Evolutionary conservation across 768 basidiomycete species (phyloP).

Genomic region (Fibroporia radiculosa): DNA sequence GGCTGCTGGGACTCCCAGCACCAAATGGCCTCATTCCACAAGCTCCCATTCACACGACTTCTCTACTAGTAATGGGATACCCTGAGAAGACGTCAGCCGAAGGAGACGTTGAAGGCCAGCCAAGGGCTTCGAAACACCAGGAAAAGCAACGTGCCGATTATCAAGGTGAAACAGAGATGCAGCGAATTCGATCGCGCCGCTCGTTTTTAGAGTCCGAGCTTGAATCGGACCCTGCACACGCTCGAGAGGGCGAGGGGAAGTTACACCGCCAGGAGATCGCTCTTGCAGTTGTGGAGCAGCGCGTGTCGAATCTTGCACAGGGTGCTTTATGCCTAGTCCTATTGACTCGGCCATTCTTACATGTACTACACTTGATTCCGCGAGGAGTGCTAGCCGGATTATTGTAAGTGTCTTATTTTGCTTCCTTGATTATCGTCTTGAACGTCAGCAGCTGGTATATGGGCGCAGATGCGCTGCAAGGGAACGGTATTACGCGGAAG

Average conservation of each 20-base stretch:
- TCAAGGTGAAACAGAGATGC: background rate
- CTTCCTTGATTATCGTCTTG: background rate
- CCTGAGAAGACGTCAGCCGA: constrained; percentile 29
- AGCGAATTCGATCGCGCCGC: constrained; percentile 1
- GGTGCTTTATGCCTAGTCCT: constrained; percentile 73
- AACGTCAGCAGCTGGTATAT: constrained; percentile 68
- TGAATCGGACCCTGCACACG: constrained; percentile 20
- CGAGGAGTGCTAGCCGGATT: constrained; percentile 78
- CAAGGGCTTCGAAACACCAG: background rate
- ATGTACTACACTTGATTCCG: constrained; percentile 72
- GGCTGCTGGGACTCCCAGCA: constrained; percentile 78
- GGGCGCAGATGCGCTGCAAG: constrained; percentile 75
- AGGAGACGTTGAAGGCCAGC: constrained; percentile 30
- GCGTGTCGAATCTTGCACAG: constrained; percentile 87
- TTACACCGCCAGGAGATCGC: constrained; percentile 41
- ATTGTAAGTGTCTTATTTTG: constrained; percentile 44
- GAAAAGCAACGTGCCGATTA: background rate
- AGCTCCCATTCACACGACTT: constrained; percentile 88
- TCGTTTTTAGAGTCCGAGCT: constrained; percentile 11
- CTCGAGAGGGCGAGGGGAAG: constrained; percentile 17
- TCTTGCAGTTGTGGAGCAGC: constrained; percentile 79
- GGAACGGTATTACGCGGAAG: constrained; percentile 78
- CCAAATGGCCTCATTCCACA: constrained; percentile 83
- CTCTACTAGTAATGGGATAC: constrained; percentile 63
- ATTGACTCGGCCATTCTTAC: constrained; percentile 75